These are phyloP conservation scores for Abelmoschus esculentus DNA, from an alignment of 345 rosid genomes.

Conservation along the genomic window DNA sequence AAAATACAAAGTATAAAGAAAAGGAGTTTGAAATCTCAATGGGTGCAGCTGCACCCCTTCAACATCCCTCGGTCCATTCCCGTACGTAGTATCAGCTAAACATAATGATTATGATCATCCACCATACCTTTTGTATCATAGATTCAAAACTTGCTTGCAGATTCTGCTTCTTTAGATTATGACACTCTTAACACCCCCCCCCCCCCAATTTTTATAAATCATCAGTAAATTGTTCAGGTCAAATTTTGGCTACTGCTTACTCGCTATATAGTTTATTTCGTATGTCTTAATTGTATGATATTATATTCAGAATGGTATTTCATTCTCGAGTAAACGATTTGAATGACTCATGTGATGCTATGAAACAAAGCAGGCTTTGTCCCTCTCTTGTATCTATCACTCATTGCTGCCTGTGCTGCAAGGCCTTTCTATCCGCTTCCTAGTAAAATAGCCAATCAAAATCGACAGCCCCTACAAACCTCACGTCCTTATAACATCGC, in stretches of 20 bases:
- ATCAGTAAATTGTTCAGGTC: not conserved
- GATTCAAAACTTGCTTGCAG: not conserved
- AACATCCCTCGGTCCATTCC: not conserved
- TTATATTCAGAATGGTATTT: too few relatives aligned
- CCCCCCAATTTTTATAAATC: not conserved
- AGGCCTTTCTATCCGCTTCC: slow-evolving; percentile 85
- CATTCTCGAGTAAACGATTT: not conserved
- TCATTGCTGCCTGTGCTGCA: slow-evolving; percentile 40
- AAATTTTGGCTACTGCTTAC: not conserved
- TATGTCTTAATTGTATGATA: not conserved
- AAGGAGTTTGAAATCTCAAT: too few relatives aligned
- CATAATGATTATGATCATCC: not conserved
- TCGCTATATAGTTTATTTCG: not conserved
- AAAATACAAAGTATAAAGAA: too few relatives aligned
- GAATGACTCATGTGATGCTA: slow-evolving; percentile 3
- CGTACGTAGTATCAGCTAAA: not conserved
- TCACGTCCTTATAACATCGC: slow-evolving; percentile 84
- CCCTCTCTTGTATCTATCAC: slow-evolving; percentile 36
- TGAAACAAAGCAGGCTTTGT: slow-evolving; percentile 33
- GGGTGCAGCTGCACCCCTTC: too few relatives aligned
- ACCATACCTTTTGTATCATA: not conserved
- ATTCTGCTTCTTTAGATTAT: not conserved
- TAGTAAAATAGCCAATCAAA: slow-evolving; percentile 39
- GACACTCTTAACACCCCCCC: not conserved
- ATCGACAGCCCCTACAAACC: slow-evolving; percentile 65